Conservation (phyloP, 768 basidiomycete genomes). For the Lactarius quietus region DNA sequence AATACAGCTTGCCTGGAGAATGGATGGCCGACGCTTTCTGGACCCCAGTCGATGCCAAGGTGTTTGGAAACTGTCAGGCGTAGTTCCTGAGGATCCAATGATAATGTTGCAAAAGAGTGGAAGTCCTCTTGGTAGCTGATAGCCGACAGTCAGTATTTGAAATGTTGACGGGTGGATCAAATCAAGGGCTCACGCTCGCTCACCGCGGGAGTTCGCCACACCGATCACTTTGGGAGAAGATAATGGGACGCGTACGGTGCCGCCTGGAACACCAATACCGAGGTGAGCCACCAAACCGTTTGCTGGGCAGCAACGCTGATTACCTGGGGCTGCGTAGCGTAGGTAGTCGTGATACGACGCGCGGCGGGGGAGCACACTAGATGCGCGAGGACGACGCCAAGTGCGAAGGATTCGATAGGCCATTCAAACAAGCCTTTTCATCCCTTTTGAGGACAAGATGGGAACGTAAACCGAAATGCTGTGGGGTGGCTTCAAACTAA, state of each 20-base stretch:
- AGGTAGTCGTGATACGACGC: slow-evolving; percentile 67
- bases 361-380: neutral
- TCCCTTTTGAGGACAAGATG: neutral
- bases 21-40: slow-evolving; percentile 46
- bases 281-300: slow-evolving; percentile 14
- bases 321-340: slow-evolving; percentile 47
- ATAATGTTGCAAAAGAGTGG: slow-evolving; percentile 69
- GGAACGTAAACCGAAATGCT: neutral
- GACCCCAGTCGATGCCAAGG: slow-evolving; percentile 71
- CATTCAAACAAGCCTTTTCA: slow-evolving; percentile 20
- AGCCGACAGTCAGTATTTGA: slow-evolving; percentile 19
- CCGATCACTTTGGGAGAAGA: slow-evolving; percentile 77
- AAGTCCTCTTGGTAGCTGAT: slow-evolving; percentile 88
- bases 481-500: neutral
- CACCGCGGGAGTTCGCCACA: slow-evolving; percentile 69
- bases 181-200: slow-evolving; percentile 50
- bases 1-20: slow-evolving; percentile 76
- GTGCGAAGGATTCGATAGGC: slow-evolving; percentile 9
- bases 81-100: slow-evolving; percentile 73
- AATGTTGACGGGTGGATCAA: slow-evolving; percentile 2
- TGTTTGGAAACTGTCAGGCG: slow-evolving; percentile 56
- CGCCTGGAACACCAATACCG: slow-evolving; percentile 39
- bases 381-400: neutral
- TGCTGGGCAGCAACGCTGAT: slow-evolving; percentile 3
- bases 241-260: slow-evolving; percentile 64